Percentiles rank a stretch among this genome's conserved stretches.
phyloP scores from a whole-genome alignment of 78 protist species.

The Dictyostelium citrinum region DNA sequence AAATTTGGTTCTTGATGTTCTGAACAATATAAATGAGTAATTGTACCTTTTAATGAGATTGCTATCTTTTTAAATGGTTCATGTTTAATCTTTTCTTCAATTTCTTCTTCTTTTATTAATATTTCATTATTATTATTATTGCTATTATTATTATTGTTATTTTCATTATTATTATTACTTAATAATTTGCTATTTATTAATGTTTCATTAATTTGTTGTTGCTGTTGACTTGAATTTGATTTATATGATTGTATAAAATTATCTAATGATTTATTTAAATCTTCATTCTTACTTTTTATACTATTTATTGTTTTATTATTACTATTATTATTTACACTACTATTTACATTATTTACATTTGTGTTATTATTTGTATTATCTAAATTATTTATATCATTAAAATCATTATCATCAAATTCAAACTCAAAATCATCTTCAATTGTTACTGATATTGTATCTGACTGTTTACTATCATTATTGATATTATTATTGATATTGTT shows the following conservation, averaged over 20 bases:
- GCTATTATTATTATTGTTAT: neutral
- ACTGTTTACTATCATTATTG: neutral
- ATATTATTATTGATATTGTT: too few species aligned
- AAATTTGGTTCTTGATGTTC: neutral
- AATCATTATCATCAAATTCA: neutral
- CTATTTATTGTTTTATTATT: neutral
- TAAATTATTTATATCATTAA: neutral
- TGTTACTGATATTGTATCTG: neutral
- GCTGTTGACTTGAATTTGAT: neutral
- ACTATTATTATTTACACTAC: neutral
- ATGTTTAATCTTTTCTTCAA: neutral
- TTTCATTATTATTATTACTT: neutral
- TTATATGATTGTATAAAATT: neutral
- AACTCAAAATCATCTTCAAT: slow-evolving; percentile 14
- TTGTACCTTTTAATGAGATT: neutral
- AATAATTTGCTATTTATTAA: neutral
- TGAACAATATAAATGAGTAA: neutral
- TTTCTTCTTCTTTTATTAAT: neutral
- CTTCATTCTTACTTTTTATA: neutral
- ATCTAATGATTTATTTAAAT: slow-evolving; percentile 8
- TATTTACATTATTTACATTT: neutral
- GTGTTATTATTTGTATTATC: neutral
- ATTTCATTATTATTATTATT: neutral
- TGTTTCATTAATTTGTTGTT: neutral
- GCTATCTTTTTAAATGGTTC: slow-evolving; percentile 28